Evolutionary conservation across 495 filamentous ascomycete species (phyloP).

Genomic region (Hypoxylon crocopeplum): DNA sequence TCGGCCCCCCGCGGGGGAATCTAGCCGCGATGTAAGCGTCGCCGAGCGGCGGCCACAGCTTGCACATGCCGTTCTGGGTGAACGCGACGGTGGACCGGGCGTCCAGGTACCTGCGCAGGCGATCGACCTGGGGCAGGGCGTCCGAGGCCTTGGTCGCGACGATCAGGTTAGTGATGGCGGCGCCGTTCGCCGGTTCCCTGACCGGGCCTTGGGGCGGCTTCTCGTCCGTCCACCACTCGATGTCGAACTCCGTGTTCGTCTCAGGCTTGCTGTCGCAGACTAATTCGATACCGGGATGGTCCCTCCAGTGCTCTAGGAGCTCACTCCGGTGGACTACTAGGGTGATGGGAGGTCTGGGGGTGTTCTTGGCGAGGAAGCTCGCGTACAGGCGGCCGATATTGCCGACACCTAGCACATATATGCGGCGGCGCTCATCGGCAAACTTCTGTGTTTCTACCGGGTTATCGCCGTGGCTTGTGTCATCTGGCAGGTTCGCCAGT

Average conservation of each 20-base stretch:
- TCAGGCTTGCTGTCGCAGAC: conserved; percentile 44
- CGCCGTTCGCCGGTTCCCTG: conserved; percentile 33
- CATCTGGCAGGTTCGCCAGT: conserved; percentile 26
- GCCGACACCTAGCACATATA: conserved; percentile 60
- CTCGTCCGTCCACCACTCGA: conserved; percentile 56
- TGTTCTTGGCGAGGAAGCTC: conserved; percentile 39
- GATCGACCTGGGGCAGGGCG: conserved; percentile 64
- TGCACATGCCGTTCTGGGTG: conserved; percentile 83
- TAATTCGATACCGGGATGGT: conserved; percentile 42
- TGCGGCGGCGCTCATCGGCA: conserved; percentile 27
- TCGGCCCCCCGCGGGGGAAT: conserved; percentile 63
- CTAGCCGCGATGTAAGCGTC: conserved; percentile 35
- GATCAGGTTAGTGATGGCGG: conserved; percentile 74
- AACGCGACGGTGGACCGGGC: conserved; percentile 72
- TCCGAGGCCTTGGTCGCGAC: conserved; percentile 71
- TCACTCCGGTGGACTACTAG: conserved; percentile 54
- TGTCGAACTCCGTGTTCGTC: conserved; percentile 53
- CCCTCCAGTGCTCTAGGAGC: conserved; percentile 48
- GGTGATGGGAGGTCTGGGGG: conserved; percentile 49
- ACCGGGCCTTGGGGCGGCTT: conserved; percentile 32
- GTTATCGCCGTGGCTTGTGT: not conserved
- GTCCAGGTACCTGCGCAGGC: conserved; percentile 67
- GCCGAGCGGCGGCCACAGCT: conserved; percentile 68
- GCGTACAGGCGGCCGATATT: conserved; percentile 60
- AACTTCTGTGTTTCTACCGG: not conserved